phyloP scores from a whole-genome alignment of 805 yeast species.

The Torulaspora delbrueckii region DNA sequence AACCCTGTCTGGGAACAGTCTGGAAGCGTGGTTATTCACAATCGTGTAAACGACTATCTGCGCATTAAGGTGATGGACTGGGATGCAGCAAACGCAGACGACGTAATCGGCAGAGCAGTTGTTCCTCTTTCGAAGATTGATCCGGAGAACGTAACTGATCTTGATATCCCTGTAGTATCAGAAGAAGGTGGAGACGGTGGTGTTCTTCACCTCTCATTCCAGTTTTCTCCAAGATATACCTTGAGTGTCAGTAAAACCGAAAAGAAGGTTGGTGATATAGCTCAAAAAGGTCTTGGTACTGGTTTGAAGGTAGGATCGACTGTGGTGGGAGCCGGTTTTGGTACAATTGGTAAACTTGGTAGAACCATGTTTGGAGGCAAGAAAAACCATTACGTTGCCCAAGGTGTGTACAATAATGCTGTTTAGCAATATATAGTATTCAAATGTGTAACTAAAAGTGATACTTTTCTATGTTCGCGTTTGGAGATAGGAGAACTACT shows the following conservation, averaged over 20 bases:
- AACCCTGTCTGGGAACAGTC: conserved; percentile 87
- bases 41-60: conserved; percentile 57
- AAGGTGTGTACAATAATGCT: conserved; percentile 14
- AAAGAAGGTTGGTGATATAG: conserved; percentile 44
- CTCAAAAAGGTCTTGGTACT: conserved; percentile 48
- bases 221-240: conserved; percentile 69
- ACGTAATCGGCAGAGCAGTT: conserved; percentile 62
- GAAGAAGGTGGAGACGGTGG: conserved; percentile 51
- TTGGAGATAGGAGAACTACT: neutral
- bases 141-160: conserved; percentile 49
- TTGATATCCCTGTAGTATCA: conserved; percentile 43
- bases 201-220: conserved; percentile 49
- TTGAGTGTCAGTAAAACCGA: conserved; percentile 39
- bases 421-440: conserved; percentile 1
- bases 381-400: conserved; percentile 15
- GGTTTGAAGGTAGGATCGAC: conserved; percentile 43
- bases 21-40: conserved; percentile 49
- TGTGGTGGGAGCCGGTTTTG: conserved; percentile 43
- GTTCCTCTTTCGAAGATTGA: conserved; percentile 57
- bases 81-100: conserved; percentile 91
- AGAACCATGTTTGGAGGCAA: conserved; percentile 39
- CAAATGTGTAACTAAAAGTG: neutral
- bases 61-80: conserved; percentile 69
- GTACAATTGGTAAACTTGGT: conserved; percentile 41
- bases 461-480: neutral